phyloP scores from a whole-genome alignment of 176 grass and related monocot genomes.

The Oryza glumipatula region DNA sequence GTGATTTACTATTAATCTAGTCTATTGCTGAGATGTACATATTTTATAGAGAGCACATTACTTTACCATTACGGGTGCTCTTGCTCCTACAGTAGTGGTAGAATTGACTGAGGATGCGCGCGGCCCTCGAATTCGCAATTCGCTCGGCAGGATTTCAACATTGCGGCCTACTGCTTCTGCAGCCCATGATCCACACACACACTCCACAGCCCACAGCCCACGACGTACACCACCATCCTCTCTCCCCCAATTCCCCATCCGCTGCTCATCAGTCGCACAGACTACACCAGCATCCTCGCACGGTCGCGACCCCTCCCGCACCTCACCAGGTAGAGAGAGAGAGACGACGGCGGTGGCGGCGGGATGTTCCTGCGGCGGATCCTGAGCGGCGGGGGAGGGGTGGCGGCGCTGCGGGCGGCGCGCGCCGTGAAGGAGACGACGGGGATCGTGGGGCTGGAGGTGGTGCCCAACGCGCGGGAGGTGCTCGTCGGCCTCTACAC shows the following conservation, averaged over 20 bases:
- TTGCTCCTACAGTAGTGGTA: too few relatives aligned
- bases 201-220: neutral
- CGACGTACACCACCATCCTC: neutral
- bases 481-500: slow-evolving; percentile 81
- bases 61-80: too few relatives aligned
- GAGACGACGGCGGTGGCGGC: slow-evolving; percentile 6
- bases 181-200: too few relatives aligned
- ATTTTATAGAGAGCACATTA: too few relatives aligned
- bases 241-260: neutral
- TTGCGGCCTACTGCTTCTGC: too few relatives aligned
- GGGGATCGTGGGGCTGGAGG: slow-evolving; percentile 86
- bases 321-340: slow-evolving; percentile 29
- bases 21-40: too few relatives aligned
- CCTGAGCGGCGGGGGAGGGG: slow-evolving; percentile 62
- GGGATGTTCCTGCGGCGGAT: slow-evolving; percentile 85
- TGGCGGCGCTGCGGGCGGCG: slow-evolving; percentile 44
- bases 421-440: slow-evolving; percentile 79
- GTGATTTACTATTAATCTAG: too few relatives aligned
- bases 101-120: too few relatives aligned
- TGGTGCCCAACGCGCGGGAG: slow-evolving; percentile 81
- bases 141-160: too few relatives aligned
- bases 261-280: neutral
- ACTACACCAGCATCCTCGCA: slow-evolving; percentile 4
- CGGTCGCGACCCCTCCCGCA: neutral
- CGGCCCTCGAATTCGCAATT: too few relatives aligned